Conservation (phyloP, 768 basidiomycete species). For the Leccinum disarticulatum region DNA sequence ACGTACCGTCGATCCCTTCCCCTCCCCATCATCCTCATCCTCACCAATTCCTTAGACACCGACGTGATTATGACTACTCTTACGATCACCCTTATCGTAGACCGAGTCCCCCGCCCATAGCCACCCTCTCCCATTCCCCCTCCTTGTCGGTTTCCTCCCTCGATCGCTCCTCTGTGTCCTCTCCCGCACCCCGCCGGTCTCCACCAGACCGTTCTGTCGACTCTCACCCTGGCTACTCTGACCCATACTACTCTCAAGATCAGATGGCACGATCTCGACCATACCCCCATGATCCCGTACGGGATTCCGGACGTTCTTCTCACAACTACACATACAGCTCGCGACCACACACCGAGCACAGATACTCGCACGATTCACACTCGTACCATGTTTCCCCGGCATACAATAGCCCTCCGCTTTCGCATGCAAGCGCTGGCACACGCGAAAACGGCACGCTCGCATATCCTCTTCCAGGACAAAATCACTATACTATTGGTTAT, state of each 20-base stretch:
- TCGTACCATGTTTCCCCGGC: constrained; percentile 29
- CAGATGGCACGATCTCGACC: constrained; percentile 32
- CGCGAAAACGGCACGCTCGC: constrained; percentile 30
- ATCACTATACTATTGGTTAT: constrained; percentile 42
- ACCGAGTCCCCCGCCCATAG: constrained; percentile 50
- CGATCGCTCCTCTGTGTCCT: constrained; percentile 60
- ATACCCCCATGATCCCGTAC: constrained; percentile 34
- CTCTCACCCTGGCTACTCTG: constrained; percentile 34
- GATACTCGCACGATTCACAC: constrained; percentile 35
- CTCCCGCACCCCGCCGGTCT: constrained; percentile 52
- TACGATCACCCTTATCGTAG: constrained; percentile 41
- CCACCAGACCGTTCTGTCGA: constrained; percentile 34
- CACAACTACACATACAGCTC: constrained; percentile 36
- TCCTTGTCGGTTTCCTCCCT: constrained; percentile 58
- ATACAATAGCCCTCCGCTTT: constrained; percentile 29
- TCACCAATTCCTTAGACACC: constrained; percentile 32
- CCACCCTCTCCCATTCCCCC: constrained; percentile 57
- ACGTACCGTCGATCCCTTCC: constrained; percentile 23
- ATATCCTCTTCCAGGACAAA: constrained; percentile 41
- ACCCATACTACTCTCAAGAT: constrained; percentile 41
- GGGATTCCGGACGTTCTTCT: constrained; percentile 33
- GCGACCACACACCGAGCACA: constrained; percentile 28
- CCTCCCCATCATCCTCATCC: constrained; percentile 33
- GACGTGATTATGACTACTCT: constrained; percentile 40
- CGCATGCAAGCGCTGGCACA: constrained; percentile 22